Conservation (phyloP, 306 rosid species). For the Acacia confusa region DNA sequence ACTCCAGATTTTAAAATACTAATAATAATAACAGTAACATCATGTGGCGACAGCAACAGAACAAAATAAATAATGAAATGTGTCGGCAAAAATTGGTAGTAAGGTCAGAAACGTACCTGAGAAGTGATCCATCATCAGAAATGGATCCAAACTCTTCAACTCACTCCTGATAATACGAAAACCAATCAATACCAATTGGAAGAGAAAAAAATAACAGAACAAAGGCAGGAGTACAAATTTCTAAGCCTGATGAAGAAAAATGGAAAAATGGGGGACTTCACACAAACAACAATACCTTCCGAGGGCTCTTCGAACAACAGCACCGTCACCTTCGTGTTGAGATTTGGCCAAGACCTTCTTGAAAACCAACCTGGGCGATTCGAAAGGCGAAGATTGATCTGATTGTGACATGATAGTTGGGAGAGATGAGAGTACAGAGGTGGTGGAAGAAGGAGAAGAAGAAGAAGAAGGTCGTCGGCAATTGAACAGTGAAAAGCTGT, state of each 20-base stretch:
- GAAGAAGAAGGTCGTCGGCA: not conserved
- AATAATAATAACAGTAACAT: not conserved
- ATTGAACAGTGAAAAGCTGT: constrained; percentile 19
- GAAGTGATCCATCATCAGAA: constrained; percentile 49
- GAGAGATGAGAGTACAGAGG: not conserved
- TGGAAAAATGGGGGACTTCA: not conserved
- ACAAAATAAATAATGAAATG: not conserved
- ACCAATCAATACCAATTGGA: constrained; percentile 8
- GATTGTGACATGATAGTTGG: constrained; percentile 35
- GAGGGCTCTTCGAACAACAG: constrained; percentile 51
- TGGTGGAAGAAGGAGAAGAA: not conserved
- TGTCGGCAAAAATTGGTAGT: not conserved
- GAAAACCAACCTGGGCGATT: constrained; percentile 55
- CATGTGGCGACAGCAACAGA: not conserved
- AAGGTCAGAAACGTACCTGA: constrained; percentile 36
- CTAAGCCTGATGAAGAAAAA: not conserved
- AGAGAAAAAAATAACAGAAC: not conserved
- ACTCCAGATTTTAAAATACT: constrained; percentile 8
- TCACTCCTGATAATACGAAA: constrained; percentile 33
- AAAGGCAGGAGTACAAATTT: not conserved
- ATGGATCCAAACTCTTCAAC: constrained; percentile 50
- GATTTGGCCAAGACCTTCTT: constrained; percentile 44
- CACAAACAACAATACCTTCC: constrained; percentile 34
- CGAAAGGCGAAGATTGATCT: constrained; percentile 21
- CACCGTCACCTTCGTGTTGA: constrained; percentile 51